A percentile compares a stretch with the other conserved stretches of the same genome.
phyloP scores from a whole-genome alignment of 1,139 yeast species.

The Scheffersomyces segobiensis region DNA sequence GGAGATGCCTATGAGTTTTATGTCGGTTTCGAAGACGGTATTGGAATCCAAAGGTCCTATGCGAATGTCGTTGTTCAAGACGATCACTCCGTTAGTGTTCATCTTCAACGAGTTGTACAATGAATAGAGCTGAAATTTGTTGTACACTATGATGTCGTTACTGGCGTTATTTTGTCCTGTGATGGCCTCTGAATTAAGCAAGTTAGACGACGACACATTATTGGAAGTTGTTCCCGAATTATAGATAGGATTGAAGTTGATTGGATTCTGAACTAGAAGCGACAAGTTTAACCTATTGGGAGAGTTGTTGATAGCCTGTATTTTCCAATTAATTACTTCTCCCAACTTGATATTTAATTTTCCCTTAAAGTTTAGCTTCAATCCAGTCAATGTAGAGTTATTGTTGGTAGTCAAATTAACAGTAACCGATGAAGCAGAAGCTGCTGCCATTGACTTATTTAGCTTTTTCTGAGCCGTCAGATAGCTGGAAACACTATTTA shows the following conservation, averaged over 20 bases:
- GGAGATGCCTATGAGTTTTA: constrained; percentile 61
- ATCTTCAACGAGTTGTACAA: constrained; percentile 39
- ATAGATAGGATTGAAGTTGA: constrained; percentile 21
- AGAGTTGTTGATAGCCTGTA: constrained; percentile 67
- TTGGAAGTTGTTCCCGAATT: constrained; percentile 7
- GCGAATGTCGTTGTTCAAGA: constrained; percentile 65
- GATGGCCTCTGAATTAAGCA: constrained; percentile 9
- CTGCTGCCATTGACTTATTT: constrained; percentile 16
- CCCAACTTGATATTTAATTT: constrained; percentile 63
- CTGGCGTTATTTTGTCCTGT: constrained; percentile 1
- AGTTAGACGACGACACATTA: constrained; percentile 18
- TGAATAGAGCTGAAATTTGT: constrained; percentile 25
- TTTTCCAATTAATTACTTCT: constrained; percentile 59
- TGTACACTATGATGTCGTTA: constrained; percentile 20
- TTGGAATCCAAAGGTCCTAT: constrained; percentile 65
- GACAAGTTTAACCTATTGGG: constrained; percentile 46
- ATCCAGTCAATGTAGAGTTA: constrained; percentile 43
- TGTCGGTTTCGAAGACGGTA: constrained; percentile 62
- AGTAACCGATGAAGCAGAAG: constrained; percentile 44
- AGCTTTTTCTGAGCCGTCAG: constrained; percentile 4
- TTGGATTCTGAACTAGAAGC: constrained; percentile 34
- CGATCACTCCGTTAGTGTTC: constrained; percentile 50
- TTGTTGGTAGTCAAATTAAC: constrained; percentile 39
- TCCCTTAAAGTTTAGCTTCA: constrained; percentile 65
- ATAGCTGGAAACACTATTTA: constrained; percentile 1